Evolutionary conservation across 2,329 filamentous ascomycete genomes (phyloP), one percentile per base, ranked within the genome.

Genomic region (Stagonosporopsis tanaceti): DNA sequence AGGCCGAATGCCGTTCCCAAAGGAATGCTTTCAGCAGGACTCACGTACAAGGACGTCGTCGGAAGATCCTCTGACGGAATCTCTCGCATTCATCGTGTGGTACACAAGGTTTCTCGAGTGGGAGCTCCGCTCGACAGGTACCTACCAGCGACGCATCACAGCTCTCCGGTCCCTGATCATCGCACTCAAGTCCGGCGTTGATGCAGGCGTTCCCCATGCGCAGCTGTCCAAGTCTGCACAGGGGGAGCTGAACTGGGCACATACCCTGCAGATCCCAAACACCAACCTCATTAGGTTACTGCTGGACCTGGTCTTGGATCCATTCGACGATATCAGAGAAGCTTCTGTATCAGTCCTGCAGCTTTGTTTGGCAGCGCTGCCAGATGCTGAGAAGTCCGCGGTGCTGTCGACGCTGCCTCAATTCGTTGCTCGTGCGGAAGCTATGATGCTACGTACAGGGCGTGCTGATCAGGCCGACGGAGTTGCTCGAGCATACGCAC

Each of bases 381-480:
- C 67, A 1, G 45, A 60, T 9, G 32, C 50, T 2, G 60, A 68
- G 20, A 65, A 59, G 39, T 24, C 46, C 11, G 15, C 27, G 4
- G 53, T 57, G 4, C 28, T 72, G 9, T 50, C 58, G 17, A 57
- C 47, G 11, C 60, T 73, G 34, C 61, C 65, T 24, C 60, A 42
- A 2, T 76, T 76, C 27, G 52, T 78, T 8, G 39, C 60, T 9
- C 68, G 76, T 30, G 80, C 79, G 1, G 84, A 89, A 54, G 75
- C 77, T 4, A 79, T 85, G 32, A 88, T 91, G 56, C 82, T 87
- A 22, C 81, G 79, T 25, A 96, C 92, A 4, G 92, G 92, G 22
- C 85, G 95, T 59, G 94, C 93, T 12, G 93, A 98, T 71, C 92
- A 97, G 73, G 93, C 93, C 1, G 94, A 99, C 76, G 94, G 94